These are phyloP conservation scores for Trichoderma afroharzianum DNA, from an alignment of 2,329 filamentous ascomycete species.

Conservation along the genomic window DNA sequence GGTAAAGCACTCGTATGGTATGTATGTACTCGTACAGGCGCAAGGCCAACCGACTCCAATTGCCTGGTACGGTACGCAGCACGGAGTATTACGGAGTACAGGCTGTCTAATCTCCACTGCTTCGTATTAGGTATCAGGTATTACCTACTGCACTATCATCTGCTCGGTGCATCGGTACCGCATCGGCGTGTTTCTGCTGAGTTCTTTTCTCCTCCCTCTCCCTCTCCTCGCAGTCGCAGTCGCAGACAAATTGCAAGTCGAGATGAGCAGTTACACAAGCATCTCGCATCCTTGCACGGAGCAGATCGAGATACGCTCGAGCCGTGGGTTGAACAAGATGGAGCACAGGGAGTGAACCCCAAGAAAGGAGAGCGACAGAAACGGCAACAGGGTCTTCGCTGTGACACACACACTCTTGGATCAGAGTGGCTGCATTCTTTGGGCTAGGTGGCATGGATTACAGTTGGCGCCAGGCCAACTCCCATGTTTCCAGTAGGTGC, in stretches of 20 bases:
- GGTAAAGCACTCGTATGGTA: not conserved
- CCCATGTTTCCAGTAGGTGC: slow-evolving; percentile 1
- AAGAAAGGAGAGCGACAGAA: slow-evolving; percentile 7
- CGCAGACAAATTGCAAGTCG: not conserved
- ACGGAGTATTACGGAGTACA: not conserved
- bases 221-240: not conserved
- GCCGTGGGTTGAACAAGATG: not conserved
- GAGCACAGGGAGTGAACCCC: not conserved
- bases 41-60: not conserved
- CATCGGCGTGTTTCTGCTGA: not conserved
- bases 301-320: slow-evolving; percentile 11
- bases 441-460: not conserved
- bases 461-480: not conserved
- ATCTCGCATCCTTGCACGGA: not conserved
- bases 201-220: not conserved
- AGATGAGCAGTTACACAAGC: not conserved
- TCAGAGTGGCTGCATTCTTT: slow-evolving; percentile 5
- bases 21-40: too few species aligned
- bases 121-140: not conserved
- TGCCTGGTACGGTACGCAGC: not conserved
- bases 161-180: not conserved
- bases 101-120: not conserved
- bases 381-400: not conserved
- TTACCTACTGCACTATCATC: not conserved
- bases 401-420: not conserved